These are phyloP conservation scores for Verticillium nubilum DNA, from an alignment of 2,329 filamentous ascomycete genomes.

Conservation along the genomic window DNA sequence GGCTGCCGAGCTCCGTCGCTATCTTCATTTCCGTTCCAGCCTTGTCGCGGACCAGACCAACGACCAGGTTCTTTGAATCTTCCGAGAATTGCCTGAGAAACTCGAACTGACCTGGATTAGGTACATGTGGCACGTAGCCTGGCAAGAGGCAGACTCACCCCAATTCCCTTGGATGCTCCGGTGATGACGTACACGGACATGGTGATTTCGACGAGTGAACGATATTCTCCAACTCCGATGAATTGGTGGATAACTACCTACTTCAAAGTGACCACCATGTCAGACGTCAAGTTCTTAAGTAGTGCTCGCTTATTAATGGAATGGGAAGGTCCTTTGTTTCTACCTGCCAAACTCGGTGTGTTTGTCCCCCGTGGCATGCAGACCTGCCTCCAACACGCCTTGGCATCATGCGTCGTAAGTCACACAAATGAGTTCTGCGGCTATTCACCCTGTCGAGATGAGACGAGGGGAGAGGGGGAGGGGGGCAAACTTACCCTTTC, in stretches of 20 bases:
- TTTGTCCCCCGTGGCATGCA: neutral
- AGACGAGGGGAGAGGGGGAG: neutral
- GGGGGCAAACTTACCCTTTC: neutral
- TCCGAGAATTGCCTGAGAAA: conserved; percentile 36
- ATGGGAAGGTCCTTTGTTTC: neutral
- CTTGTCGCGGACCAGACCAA: conserved; percentile 44
- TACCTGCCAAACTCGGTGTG: neutral
- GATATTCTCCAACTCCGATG: too few relatives aligned
- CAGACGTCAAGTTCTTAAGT: neutral
- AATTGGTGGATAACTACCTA: neutral
- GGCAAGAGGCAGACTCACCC: conserved; percentile 7
- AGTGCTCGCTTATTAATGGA: neutral
- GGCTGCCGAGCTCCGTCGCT: conserved; percentile 26
- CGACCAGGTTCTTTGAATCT: conserved; percentile 31
- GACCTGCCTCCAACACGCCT: neutral
- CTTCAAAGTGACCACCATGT: neutral
- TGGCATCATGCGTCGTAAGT: neutral
- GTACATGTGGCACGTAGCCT: neutral
- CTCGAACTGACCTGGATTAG: conserved; percentile 31
- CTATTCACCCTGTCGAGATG: neutral
- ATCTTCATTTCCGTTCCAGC: conserved; percentile 36
- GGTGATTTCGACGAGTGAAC: neutral
- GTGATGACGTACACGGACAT: conserved; percentile 15
- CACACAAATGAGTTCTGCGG: neutral
- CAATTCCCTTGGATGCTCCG: conserved; percentile 12